Percentiles rank a stretch among this genome's conserved stretches.
Evolutionary conservation across 176 grass and related monocot genomes (phyloP).

Genomic region (Aegilops bicornis): DNA sequence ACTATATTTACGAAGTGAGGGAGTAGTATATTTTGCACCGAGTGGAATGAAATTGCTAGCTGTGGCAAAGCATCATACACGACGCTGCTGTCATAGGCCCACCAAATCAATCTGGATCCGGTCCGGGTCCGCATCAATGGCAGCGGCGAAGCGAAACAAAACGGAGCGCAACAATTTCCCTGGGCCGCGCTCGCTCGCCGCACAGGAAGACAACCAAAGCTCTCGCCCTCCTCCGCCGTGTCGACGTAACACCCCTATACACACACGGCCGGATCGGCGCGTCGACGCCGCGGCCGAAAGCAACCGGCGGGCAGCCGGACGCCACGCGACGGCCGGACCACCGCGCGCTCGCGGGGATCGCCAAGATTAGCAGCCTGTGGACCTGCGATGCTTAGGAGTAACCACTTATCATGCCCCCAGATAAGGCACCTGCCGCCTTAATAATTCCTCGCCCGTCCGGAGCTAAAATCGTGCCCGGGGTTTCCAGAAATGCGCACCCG

Average conservation of each 20-base stretch:
- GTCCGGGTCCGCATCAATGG: background rate
- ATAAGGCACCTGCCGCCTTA: slow-evolving; percentile 36
- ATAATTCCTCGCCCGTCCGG: background rate
- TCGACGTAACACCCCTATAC: background rate
- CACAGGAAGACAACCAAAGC: background rate
- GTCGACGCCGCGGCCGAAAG: slow-evolving; percentile 14
- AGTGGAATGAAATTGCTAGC: background rate
- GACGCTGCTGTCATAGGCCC: background rate
- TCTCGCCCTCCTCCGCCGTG: background rate
- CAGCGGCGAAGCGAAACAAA: background rate
- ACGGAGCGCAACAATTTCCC: background rate
- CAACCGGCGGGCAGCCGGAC: slow-evolving; percentile 2
- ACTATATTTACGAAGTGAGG: too few relatives aligned
- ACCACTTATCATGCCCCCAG: slow-evolving; percentile 4
- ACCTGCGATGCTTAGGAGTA: slow-evolving; percentile 10
- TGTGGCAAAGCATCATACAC: background rate
- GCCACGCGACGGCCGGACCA: background rate
- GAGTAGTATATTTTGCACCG: too few relatives aligned
- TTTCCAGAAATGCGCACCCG: slow-evolving; percentile 9
- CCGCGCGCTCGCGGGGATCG: background rate
- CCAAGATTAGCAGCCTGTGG: slow-evolving; percentile 32
- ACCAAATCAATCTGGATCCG: background rate
- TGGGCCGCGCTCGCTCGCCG: background rate
- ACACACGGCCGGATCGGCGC: background rate
- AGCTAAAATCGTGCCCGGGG: background rate